These are phyloP conservation scores for Clonostachys solani DNA, from an alignment of 2,329 filamentous ascomycete genomes.

Conservation along the genomic window DNA sequence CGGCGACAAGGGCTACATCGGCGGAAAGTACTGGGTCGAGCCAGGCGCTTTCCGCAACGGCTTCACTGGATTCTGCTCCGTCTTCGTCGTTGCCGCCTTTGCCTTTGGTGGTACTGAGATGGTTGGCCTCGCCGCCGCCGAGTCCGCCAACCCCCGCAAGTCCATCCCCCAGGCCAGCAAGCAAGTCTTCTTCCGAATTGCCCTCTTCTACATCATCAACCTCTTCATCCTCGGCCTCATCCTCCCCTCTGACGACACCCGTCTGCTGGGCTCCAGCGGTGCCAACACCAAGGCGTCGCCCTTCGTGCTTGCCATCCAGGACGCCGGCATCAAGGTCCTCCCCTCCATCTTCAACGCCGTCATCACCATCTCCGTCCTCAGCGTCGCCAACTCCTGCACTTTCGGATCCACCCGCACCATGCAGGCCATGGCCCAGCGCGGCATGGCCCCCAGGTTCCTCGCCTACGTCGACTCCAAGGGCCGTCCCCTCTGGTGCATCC, in stretches of 20 bases:
- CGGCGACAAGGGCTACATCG: slow-evolving; percentile 41
- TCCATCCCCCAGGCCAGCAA: slow-evolving; percentile 79
- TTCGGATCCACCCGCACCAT: slow-evolving; percentile 57
- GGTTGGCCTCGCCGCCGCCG: slow-evolving; percentile 70
- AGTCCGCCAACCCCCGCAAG: slow-evolving; percentile 65
- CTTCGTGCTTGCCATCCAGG: slow-evolving; percentile 53
- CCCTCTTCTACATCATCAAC: slow-evolving; percentile 49
- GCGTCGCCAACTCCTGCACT: slow-evolving; percentile 53
- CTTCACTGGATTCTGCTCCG: slow-evolving; percentile 69
- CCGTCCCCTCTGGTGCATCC: slow-evolving; percentile 47
- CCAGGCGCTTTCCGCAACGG: slow-evolving; percentile 63
- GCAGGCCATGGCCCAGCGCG: slow-evolving; percentile 54
- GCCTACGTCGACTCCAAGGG: slow-evolving; percentile 54
- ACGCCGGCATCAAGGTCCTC: slow-evolving; percentile 46
- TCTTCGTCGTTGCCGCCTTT: slow-evolving; percentile 71
- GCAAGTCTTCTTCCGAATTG: slow-evolving; percentile 63
- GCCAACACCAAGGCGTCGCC: slow-evolving; percentile 31
- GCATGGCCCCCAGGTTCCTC: slow-evolving; percentile 53
- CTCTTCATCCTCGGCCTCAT: slow-evolving; percentile 48
- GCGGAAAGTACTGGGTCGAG: slow-evolving; percentile 44
- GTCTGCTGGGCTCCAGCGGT: slow-evolving; percentile 39
- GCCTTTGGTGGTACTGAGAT: slow-evolving; percentile 70
- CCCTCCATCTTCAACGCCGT: slow-evolving; percentile 56
- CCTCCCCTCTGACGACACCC: slow-evolving; percentile 36
- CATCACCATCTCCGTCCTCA: slow-evolving; percentile 54